phyloP scores from a whole-genome alignment of 495 filamentous ascomycete species.

The Thermochaetoides thermophila region DNA sequence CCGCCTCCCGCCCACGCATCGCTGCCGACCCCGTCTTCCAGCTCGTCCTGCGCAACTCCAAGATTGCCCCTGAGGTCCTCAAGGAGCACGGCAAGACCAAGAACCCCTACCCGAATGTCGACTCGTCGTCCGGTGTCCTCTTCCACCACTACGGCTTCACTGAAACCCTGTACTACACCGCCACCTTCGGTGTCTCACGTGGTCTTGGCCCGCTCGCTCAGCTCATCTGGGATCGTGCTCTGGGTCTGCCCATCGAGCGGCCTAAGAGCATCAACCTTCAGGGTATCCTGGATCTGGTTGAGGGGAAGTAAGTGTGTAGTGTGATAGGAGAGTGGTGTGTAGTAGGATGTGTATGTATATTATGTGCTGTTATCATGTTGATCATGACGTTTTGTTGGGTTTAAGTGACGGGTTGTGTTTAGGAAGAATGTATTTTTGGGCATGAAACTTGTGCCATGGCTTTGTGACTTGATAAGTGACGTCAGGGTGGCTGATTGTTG shows the following conservation, averaged over 20 bases:
- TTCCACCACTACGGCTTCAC: constrained; percentile 96
- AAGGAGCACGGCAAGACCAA: constrained; percentile 97
- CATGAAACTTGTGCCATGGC: no score
- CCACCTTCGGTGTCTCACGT: constrained; percentile 86
- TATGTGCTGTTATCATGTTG: neutral
- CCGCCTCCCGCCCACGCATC: constrained; percentile 68
- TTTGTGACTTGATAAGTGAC: no score
- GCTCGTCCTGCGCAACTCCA: constrained; percentile 73
- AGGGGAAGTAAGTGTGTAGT: constrained; percentile 14
- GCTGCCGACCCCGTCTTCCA: constrained; percentile 78
- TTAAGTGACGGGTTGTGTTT: no score
- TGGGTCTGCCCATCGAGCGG: constrained; percentile 93
- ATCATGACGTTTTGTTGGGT: neutral
- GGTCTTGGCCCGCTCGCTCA: constrained; percentile 86
- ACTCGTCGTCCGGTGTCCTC: constrained; percentile 77
- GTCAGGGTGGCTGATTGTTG: no score
- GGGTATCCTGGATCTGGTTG: constrained; percentile 53
- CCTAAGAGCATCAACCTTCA: constrained; percentile 92
- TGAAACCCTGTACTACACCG: constrained; percentile 95
- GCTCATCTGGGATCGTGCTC: constrained; percentile 87
- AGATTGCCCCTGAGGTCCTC: constrained; percentile 67
- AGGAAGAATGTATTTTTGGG: no score
- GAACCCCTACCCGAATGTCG: constrained; percentile 95
- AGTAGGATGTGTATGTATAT: neutral
- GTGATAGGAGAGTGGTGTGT: neutral